A percentile compares a stretch with the other conserved stretches of the same genome.
phyloP scores from a whole-genome alignment of 1,284 basidiomycete genomes.

The Trametes pubescens region DNA sequence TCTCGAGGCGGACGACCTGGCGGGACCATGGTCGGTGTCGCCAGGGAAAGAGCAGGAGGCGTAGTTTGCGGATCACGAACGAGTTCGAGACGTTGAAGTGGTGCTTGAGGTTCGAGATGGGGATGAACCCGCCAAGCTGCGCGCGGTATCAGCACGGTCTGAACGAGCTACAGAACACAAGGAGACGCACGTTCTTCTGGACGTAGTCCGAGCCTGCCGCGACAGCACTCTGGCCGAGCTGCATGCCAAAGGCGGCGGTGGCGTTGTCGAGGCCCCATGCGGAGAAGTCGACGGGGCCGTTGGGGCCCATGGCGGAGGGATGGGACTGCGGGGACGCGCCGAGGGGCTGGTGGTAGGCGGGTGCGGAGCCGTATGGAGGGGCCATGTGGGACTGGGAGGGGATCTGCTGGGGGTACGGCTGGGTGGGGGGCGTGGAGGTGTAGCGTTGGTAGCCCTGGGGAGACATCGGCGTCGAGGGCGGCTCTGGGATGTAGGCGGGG shows the following conservation, averaged over 20 bases:
- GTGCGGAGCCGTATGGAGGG: conserved; percentile 41
- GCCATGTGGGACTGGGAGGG: conserved; percentile 38
- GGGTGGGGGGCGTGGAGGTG: conserved; percentile 61
- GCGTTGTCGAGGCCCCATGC: conserved; percentile 91
- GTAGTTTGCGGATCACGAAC: conserved; percentile 93
- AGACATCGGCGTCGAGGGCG: conserved; percentile 81
- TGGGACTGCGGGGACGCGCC: conserved; percentile 42
- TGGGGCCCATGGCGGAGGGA: conserved; percentile 38
- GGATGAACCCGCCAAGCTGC: conserved; percentile 84
- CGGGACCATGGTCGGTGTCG: conserved; percentile 86
- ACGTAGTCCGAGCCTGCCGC: conserved; percentile 96
- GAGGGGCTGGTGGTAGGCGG: conserved; percentile 38
- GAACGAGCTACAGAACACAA: not conserved
- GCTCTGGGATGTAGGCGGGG: conserved; percentile 89
- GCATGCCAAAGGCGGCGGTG: conserved; percentile 96
- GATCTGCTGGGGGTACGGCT: conserved; percentile 47
- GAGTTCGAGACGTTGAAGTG: conserved; percentile 98
- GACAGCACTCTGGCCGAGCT: conserved; percentile 92
- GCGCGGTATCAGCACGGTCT: conserved; percentile 3
- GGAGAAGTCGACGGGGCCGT: conserved; percentile 56
- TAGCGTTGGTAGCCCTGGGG: conserved; percentile 82
- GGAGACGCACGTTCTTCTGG: conserved; percentile 83
- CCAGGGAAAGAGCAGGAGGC: conserved; percentile 96
- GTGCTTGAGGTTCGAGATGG: conserved; percentile 84
- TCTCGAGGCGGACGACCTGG: conserved; percentile 66